These are phyloP conservation scores for Penicillium taxi DNA, from an alignment of 495 filamentous ascomycete species.

Conservation along the genomic window DNA sequence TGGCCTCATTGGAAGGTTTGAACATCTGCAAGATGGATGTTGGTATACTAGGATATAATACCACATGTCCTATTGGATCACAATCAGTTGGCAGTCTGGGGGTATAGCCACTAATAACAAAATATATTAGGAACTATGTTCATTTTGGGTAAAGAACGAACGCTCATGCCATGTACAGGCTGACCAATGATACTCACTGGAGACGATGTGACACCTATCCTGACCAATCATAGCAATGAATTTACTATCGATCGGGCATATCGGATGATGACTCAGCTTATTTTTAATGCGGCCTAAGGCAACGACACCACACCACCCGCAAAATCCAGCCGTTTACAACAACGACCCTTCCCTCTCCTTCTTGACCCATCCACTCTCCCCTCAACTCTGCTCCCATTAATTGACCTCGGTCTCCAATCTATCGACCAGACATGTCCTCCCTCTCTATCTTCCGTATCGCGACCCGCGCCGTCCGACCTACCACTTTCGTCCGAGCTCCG, in stretches of 20 bases:
- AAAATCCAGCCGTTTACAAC: slow-evolving; percentile 35
- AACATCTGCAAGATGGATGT: too few relatives aligned
- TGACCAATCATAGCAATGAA: slow-evolving; percentile 23
- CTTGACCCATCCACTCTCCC: slow-evolving; percentile 23
- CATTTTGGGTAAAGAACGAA: too few relatives aligned
- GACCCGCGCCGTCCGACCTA: slow-evolving; percentile 56
- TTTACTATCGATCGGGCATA: slow-evolving; percentile 21
- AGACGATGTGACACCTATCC: slow-evolving; percentile 2
- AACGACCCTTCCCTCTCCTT: slow-evolving; percentile 30
- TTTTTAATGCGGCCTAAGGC: slow-evolving; percentile 26
- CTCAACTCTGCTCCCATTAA: slow-evolving; percentile 30
- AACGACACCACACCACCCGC: slow-evolving; percentile 38
- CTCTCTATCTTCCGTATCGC: slow-evolving; percentile 61
- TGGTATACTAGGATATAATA: too few relatives aligned
- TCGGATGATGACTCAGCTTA: slow-evolving; percentile 17
- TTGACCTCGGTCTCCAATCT: slow-evolving; percentile 23
- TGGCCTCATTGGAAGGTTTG: too few relatives aligned
- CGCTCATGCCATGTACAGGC: too few relatives aligned
- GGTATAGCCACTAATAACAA: too few relatives aligned
- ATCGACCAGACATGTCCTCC: slow-evolving; percentile 51
- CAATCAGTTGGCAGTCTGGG: too few relatives aligned
- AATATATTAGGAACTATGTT: too few relatives aligned
- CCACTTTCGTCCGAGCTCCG: slow-evolving; percentile 50
- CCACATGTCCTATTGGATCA: too few relatives aligned
- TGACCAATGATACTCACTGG: too few relatives aligned